Percentiles rank a stretch among this genome's conserved stretches.
Evolutionary conservation across 2,329 filamentous ascomycete species (phyloP).

Genomic region (Aspergillus clavatus): DNA sequence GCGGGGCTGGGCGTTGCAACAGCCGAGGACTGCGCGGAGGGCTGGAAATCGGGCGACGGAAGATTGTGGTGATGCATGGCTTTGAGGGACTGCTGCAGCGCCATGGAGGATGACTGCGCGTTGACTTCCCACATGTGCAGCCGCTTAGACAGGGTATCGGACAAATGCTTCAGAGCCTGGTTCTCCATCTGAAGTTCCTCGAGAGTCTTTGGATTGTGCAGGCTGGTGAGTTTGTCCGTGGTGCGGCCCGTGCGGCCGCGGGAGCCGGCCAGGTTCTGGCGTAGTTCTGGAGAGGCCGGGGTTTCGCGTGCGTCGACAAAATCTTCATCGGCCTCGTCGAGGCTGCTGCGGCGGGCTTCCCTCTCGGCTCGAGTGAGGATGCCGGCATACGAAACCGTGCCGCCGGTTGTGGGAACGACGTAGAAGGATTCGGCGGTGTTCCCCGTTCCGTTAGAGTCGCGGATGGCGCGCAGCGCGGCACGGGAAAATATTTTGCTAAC

Average conservation of each 20-base stretch:
- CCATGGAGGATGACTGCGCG: conserved; percentile 79
- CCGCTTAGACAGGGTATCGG: conserved; percentile 79
- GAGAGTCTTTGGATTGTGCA: conserved; percentile 56
- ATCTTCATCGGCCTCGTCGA: conserved; percentile 70
- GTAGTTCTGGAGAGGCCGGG: conserved; percentile 47
- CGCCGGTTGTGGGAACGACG: conserved; percentile 85
- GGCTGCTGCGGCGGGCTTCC: conserved; percentile 40
- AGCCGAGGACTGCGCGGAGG: conserved; percentile 28
- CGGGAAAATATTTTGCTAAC: conserved; percentile 78
- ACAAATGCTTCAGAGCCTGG: conserved; percentile 72
- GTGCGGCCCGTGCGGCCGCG: conserved; percentile 25
- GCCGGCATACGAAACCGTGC: conserved; percentile 87
- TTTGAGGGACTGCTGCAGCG: conserved; percentile 74
- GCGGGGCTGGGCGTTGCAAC: conserved; percentile 21
- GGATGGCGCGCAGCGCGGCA: conserved; percentile 74
- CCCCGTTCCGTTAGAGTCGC: conserved; percentile 58
- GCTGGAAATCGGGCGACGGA: conserved; percentile 20
- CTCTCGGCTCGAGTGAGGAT: conserved; percentile 61
- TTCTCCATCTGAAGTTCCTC: conserved; percentile 92
- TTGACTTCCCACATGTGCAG: conserved; percentile 92
- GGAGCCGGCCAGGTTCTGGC: conserved; percentile 40
- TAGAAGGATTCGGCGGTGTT: conserved; percentile 74
- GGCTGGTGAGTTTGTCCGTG: conserved; percentile 30
- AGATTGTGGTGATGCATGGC: conserved; percentile 42
- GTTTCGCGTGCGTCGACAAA: conserved; percentile 85